Base-by-base conservation (phyloP, 805 yeast species). In the Ogataea polymorpha region DNA sequence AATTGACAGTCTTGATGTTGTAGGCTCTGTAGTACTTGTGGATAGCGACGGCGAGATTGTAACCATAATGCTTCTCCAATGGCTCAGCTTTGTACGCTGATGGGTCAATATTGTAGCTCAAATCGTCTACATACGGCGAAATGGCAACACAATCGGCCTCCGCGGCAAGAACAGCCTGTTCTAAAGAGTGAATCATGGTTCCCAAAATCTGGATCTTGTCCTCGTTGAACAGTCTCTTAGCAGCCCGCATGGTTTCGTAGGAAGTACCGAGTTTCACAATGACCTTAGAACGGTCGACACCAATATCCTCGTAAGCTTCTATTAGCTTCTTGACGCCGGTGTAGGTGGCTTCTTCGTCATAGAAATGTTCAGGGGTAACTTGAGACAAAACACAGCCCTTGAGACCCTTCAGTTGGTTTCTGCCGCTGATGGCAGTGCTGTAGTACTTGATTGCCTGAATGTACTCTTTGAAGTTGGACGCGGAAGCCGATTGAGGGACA, bases 91-190 rank as follows among this genome's bases (percentile, higher is more conserved):
- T 49, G 21, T 55, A 59, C 7, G 41, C 14, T 7, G 57, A 44
- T 15, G 62, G 58, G 32, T 62, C 64, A 6, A 58, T 29, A 32
- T 56, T 56, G 21, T 48, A 55, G 23, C 48, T 46, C 24, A 61
- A 43, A 6, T 51, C 50, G 44, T 65, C 67, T 23, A 65, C 65
- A 39, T 65, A 65, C 4, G 69, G 62, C 3, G 67, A 58, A 28
- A 65, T 59, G n/a, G 58, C 58, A 12, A 41, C 48, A 43, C 68
- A 63, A 12, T 60, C 60, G 8, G 65, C 66, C 39, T 65, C 68
- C 8, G 67, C 67, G 8, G 69, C 67, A 14, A 61, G 41, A 17
- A 65, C 54, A 9, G 65, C 70, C 43, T 65, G 70, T 25, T 55
- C 64, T 21, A 64, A 44, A 10, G 65, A 54, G 40, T 61, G 66